phyloP scores from a whole-genome alignment of 352 stramenopile genomes.

The Phytophthora fragariaefolia region DNA sequence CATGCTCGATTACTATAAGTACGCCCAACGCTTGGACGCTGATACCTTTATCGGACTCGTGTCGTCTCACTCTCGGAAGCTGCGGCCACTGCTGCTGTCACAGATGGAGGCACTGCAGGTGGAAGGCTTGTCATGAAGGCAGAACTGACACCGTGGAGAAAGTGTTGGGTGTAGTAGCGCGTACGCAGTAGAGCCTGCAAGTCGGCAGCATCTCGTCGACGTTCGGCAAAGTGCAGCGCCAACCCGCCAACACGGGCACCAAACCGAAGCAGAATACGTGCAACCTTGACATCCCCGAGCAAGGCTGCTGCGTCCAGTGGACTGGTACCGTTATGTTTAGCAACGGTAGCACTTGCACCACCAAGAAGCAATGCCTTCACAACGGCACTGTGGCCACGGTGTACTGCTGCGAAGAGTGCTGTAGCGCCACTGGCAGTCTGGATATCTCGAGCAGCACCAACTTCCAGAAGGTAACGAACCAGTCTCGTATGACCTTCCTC shows the following conservation, averaged over 20 bases:
- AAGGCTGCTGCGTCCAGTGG: conserved; percentile 77
- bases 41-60: conserved; percentile 27
- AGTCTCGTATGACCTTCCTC: conserved; percentile 79
- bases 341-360: conserved; percentile 55
- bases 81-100: neutral
- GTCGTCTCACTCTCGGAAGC: conserved; percentile 21
- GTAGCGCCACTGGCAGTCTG: conserved; percentile 67
- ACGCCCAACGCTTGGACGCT: neutral
- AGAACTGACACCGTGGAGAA: conserved; percentile 24
- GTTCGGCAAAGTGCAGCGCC: conserved; percentile 80
- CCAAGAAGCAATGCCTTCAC: conserved; percentile 62
- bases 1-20: conserved; percentile 17
- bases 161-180: conserved; percentile 71
- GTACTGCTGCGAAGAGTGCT: conserved; percentile 78
- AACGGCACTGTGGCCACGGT: conserved; percentile 66
- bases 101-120: neutral
- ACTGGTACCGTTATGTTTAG: conserved; percentile 79
- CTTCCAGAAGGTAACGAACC: conserved; percentile 65
- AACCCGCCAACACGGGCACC: conserved; percentile 69
- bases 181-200: conserved; percentile 71
- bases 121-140: neutral
- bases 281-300: conserved; percentile 66
- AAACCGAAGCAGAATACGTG: conserved; percentile 67
- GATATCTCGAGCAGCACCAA: conserved; percentile 47
- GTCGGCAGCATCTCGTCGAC: conserved; percentile 51